Conservation (phyloP, 2,329 filamentous ascomycete genomes). For the Hypoxylon sp. region DNA sequence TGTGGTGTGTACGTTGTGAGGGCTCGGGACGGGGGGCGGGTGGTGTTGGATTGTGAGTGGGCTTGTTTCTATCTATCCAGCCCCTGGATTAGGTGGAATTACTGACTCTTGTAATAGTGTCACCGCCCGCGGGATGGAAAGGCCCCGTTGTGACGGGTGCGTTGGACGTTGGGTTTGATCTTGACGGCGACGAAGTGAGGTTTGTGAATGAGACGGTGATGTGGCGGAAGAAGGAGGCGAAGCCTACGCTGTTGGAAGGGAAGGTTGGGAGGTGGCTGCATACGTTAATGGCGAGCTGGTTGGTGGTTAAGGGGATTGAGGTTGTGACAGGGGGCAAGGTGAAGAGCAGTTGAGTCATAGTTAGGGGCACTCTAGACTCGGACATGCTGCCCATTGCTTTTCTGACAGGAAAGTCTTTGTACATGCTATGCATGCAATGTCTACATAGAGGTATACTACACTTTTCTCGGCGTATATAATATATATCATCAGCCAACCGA, state of each 20-base stretch:
- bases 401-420: no score
- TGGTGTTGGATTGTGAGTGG: conserved; percentile 32
- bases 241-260: conserved; percentile 43
- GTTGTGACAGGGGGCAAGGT: conserved; percentile 31
- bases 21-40: conserved; percentile 10
- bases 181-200: conserved; percentile 51
- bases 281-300: conserved; percentile 44
- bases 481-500: no score
- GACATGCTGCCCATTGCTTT: neutral
- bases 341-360: neutral
- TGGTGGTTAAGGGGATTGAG: conserved; percentile 45
- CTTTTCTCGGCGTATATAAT: neutral
- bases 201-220: conserved; percentile 57
- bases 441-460: no score
- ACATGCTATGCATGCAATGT: neutral
- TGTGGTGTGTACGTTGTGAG: conserved; percentile 48
- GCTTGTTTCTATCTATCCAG: neutral
- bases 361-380: neutral
- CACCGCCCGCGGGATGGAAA: conserved; percentile 44
- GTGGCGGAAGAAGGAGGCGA: conserved; percentile 50
- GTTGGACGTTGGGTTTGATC: conserved; percentile 49
- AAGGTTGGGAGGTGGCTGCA: conserved; percentile 44
- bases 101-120: conserved; percentile 21
- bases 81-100: neutral
- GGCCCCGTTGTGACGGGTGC: conserved; percentile 40